A percentile compares a stretch with the other conserved stretches of the same genome.
Evolutionary conservation across 352 stramenopile genomes (phyloP).

Genomic region (Phytopythium delawarense): DNA sequence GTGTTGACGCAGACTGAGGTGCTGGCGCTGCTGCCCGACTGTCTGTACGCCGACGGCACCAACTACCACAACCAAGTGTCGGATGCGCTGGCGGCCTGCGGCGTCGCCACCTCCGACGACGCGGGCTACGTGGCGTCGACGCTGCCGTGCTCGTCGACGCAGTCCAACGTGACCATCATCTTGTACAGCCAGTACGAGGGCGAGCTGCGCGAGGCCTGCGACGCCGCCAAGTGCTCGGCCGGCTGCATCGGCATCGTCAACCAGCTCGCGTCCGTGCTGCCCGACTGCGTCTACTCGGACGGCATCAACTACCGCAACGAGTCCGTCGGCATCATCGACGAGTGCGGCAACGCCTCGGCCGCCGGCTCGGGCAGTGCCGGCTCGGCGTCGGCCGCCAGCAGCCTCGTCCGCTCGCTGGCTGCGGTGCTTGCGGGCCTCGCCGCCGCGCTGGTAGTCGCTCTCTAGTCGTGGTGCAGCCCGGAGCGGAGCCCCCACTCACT

Average conservation of each 20-base stretch:
- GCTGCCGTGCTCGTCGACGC: constrained; percentile 1
- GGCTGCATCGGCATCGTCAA: constrained; percentile 4
- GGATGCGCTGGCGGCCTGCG: neutral
- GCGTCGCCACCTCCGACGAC: neutral
- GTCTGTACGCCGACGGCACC: constrained; percentile 3
- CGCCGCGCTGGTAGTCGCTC: neutral
- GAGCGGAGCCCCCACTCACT: no score
- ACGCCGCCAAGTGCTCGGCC: constrained; percentile 5
- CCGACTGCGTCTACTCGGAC: constrained; percentile 8
- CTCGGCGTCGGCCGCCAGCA: neutral
- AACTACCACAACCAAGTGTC: constrained; percentile 3
- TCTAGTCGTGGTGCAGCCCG: neutral
- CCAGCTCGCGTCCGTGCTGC: constrained; percentile 5
- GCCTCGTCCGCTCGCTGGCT: neutral
- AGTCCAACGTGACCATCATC: constrained; percentile 9
- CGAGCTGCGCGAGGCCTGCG: constrained; percentile 2
- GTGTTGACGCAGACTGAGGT: neutral
- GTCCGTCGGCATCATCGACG: constrained; percentile 2
- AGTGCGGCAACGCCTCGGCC: neutral
- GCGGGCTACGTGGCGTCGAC: constrained; percentile 1
- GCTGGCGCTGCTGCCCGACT: constrained; percentile 3
- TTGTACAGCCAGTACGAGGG: constrained; percentile 3
- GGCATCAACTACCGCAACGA: constrained; percentile 10
- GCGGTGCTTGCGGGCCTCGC: neutral
- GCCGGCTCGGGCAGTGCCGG: neutral